Evolutionary conservation across 352 stramenopile species (phyloP), one percentile per base, ranked within the genome.

Genomic region (Phytophthora brassicae): DNA sequence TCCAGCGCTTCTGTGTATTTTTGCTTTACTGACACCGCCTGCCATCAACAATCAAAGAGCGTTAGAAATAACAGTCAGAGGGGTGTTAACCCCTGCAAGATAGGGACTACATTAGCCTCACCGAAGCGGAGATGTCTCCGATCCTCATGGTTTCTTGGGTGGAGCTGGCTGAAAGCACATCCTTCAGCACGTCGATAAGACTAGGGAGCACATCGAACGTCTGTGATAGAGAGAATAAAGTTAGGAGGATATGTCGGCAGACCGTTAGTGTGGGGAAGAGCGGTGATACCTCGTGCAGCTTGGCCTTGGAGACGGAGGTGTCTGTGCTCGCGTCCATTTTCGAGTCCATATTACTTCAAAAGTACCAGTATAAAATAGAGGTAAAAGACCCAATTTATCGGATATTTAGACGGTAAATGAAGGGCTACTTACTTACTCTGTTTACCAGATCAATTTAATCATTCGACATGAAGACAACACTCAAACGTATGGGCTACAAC

Each of bases 131-230:
- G 28, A 94, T 72, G 52, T 94, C 86, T 57, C 86, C 86, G 19
- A 94, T 74, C 20, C 86, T 70, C 44, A 84, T 92, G 14, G 80
- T 88, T 44, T 92, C 86, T 56, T 94, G 84, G 29, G 67, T 81
- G 16, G 84, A 87, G 14, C 68, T 81, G n/a, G 83, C 82, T 19
- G 84, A 82, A 22, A 92, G 59, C 49, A 94, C 82, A 64, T 94
- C 86, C 59, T 91, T 94, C 28, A 94, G 76, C 59, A 91, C 82
- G 39, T 94, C 86, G 53, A 94, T 94, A 28, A 94, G 72, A 56
- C 80, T 86, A 6, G 86, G 86, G 69, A 94, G 66, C 41, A 91
- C 72, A 51, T 94, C 86, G 47, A 92, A 94, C 17, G 79, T 81
- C 84, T 94, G 20, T 6, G 39, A 16, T 3, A 16, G 31, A 43